Evolutionary conservation across 2,329 filamentous ascomycete genomes (phyloP).

Genomic region (Fusarium bactridioides): DNA sequence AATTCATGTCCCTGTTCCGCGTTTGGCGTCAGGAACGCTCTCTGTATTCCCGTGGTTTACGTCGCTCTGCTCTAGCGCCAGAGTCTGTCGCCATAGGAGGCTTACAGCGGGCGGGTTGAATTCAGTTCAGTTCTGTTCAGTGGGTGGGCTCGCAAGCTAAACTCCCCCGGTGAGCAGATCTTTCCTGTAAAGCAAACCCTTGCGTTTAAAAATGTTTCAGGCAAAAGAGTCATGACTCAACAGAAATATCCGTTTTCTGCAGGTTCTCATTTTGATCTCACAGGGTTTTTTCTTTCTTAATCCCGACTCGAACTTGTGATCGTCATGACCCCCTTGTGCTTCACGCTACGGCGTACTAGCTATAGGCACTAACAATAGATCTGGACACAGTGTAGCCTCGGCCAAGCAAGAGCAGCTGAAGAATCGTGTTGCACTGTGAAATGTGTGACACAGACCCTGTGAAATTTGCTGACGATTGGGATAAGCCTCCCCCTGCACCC

Average conservation of each 20-base stretch:
- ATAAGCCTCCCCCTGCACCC: neutral
- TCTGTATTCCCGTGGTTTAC: neutral
- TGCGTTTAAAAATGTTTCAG: neutral
- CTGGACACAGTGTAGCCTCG: neutral
- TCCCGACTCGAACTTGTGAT: neutral
- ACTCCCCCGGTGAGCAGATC: neutral
- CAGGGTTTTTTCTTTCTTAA: neutral
- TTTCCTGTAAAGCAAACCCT: neutral
- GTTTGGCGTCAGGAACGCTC: neutral
- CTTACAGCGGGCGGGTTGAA: neutral
- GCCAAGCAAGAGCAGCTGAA: neutral
- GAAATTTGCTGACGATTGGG: conserved; percentile 1
- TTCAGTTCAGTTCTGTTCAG: neutral
- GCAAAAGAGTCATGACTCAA: neutral
- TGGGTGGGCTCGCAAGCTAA: neutral
- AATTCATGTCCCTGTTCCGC: conserved; percentile 1
- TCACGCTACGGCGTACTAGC: neutral
- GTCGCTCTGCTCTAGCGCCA: neutral
- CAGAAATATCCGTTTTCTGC: neutral
- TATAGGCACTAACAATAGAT: neutral
- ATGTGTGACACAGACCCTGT: neutral
- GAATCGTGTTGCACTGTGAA: neutral
- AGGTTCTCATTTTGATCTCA: neutral
- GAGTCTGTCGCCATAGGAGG: neutral
- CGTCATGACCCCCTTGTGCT: neutral